Evolutionary conservation across 164 flowering plant genomes (phyloP).

Genomic region (Pachysandra terminalis): DNA sequence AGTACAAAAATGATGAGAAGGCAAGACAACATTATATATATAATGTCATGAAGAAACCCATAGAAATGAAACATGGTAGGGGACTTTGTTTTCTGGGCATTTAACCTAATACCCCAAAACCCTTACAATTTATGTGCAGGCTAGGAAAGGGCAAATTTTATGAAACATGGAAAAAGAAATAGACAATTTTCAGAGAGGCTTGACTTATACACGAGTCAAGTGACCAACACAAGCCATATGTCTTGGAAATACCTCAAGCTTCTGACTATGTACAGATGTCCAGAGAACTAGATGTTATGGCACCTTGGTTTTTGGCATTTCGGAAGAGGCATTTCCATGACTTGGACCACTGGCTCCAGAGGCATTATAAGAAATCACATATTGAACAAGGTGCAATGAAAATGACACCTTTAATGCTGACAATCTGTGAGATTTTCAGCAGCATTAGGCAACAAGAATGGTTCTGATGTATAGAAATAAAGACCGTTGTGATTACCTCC

Average conservation of each 20-base stretch:
- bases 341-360: too few species aligned
- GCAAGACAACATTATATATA: not conserved
- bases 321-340: too few species aligned
- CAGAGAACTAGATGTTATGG: not conserved
- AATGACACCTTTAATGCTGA: too few species aligned
- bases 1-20: not conserved
- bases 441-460: too few species aligned
- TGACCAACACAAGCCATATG: too few species aligned
- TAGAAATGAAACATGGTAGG: too few species aligned
- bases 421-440: too few species aligned
- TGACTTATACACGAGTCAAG: too few species aligned
- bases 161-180: not conserved
- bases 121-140: not conserved
- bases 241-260: not conserved
- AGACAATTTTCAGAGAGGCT: not conserved
- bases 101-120: not conserved
- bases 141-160: too few species aligned
- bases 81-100: too few species aligned
- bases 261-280: not conserved
- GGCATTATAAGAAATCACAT: too few species aligned
- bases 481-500: constrained; percentile 47
- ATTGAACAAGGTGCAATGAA: too few species aligned
- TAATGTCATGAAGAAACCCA: not conserved
- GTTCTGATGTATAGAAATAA: not conserved
- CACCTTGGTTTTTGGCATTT: not conserved